Conservation (phyloP, 2,329 filamentous ascomycete species). For the Ilyonectria destructans region DNA sequence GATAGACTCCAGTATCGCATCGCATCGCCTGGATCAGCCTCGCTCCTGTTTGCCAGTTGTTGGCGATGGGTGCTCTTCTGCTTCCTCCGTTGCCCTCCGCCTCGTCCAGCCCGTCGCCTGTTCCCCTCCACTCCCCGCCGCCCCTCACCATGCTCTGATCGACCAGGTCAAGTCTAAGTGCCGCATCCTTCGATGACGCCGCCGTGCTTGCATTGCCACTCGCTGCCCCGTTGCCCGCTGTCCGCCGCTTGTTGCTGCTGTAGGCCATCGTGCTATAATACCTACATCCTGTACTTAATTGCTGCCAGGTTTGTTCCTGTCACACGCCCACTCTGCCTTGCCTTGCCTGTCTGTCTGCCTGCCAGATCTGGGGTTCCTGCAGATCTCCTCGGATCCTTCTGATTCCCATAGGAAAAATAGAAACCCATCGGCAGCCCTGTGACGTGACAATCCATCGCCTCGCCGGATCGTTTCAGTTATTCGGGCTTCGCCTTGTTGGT, state of each 20-base stretch:
- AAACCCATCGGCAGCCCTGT: conserved; percentile 20
- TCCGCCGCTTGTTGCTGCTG: not conserved
- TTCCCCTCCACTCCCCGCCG: conserved; percentile 7
- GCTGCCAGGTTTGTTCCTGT: conserved; percentile 6
- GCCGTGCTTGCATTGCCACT: conserved; percentile 8
- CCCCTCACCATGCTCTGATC: conserved; percentile 16
- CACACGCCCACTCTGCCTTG: conserved; percentile 22
- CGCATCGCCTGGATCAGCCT: not conserved
- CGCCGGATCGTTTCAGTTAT: conserved; percentile 7
- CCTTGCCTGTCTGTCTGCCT: conserved; percentile 18
- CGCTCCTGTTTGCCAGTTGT: not conserved
- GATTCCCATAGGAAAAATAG: conserved; percentile 4
- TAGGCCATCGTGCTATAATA: conserved; percentile 5
- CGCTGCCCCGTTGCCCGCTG: not conserved
- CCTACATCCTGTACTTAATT: conserved; percentile 5
- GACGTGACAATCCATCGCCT: conserved; percentile 28
- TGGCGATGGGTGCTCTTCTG: conserved; percentile 1
- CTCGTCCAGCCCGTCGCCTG: not conserved
- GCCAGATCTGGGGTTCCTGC: conserved; percentile 50
- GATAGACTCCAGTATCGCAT: conserved; percentile 3
- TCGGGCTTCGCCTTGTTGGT: conserved; percentile 19
- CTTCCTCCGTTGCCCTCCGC: conserved; percentile 1
- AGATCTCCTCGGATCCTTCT: conserved; percentile 45
- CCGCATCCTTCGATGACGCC: conserved; percentile 22
- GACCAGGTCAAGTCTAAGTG: conserved; percentile 23